Conservation (phyloP, 306 rosid genomes). For the Cucumis hystrix region DNA sequence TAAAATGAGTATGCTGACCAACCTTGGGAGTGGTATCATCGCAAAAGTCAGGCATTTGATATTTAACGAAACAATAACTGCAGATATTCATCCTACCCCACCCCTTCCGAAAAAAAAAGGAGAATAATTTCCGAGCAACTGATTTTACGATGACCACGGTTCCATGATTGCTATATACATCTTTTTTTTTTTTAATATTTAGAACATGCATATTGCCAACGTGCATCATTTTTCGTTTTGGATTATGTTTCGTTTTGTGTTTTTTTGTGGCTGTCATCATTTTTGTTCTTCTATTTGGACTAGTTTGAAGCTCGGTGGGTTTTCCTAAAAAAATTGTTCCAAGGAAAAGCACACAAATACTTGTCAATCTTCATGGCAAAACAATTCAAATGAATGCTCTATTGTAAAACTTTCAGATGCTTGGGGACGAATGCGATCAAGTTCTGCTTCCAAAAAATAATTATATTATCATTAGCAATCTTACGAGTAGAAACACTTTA, state of each 20-base stretch:
- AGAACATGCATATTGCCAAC: not conserved
- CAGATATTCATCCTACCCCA: not conserved
- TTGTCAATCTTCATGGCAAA: not conserved
- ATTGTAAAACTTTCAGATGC: not conserved
- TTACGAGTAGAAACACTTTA: not conserved
- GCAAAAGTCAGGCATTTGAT: not conserved
- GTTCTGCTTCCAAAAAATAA: not conserved
- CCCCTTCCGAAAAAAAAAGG: not conserved
- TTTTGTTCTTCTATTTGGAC: not conserved
- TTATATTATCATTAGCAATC: not conserved
- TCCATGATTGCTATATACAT: not conserved
- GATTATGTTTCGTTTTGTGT: not conserved
- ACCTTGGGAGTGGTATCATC: not conserved
- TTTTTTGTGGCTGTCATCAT: not conserved
- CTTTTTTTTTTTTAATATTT: not conserved
- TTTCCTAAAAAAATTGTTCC: not conserved
- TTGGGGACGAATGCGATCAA: not conserved
- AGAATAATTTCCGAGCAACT: not conserved
- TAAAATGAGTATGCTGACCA: not conserved
- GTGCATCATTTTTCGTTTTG: not conserved
- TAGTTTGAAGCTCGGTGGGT: not conserved
- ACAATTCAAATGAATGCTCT: not conserved
- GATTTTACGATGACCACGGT: not conserved
- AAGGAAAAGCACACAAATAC: not conserved
- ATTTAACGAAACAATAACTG: not conserved